Percentiles rank a stretch among this genome's conserved stretches.
Conservation (phyloP, 75 land plant species). For the Pinus taeda region DNA sequence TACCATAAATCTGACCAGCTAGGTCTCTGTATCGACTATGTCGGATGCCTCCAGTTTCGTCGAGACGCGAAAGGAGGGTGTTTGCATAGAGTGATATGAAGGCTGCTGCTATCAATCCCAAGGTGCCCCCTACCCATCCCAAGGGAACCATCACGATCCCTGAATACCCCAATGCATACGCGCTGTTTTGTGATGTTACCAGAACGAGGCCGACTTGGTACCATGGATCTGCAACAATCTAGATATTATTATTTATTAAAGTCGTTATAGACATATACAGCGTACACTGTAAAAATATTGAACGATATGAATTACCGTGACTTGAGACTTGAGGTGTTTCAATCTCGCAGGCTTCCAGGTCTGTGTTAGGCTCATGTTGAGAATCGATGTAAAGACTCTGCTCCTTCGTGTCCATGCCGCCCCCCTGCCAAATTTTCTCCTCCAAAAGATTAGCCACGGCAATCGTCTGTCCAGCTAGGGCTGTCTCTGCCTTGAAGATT, state of each 20-base stretch:
- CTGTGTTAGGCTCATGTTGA: background rate
- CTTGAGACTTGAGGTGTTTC: background rate
- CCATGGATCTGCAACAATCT: constrained; percentile 61
- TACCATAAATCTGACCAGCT: constrained; percentile 77
- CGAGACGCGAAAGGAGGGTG: constrained; percentile 58
- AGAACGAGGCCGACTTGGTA: constrained; percentile 68
- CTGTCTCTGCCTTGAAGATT: too few species aligned
- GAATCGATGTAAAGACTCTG: too few species aligned
- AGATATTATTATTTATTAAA: too few species aligned
- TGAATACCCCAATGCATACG: constrained; percentile 75
- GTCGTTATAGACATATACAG: too few species aligned
- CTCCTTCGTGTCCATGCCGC: too few species aligned
- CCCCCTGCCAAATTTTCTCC: too few species aligned
- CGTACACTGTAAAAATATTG: too few species aligned
- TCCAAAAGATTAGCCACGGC: too few species aligned
- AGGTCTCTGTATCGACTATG: constrained; percentile 88
- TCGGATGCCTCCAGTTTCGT: constrained; percentile 75
- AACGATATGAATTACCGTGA: background rate
- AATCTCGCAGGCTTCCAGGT: background rate
- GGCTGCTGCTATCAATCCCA: constrained; percentile 54
- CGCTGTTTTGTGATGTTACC: constrained; percentile 71
- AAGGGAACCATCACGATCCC: constrained; percentile 80
- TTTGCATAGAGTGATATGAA: constrained; percentile 72
- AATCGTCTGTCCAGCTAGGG: too few species aligned
- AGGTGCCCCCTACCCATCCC: constrained; percentile 64